Evolutionary conservation across 2,329 filamentous ascomycete genomes (phyloP).

Genomic region (Fusarium heterosporum): DNA sequence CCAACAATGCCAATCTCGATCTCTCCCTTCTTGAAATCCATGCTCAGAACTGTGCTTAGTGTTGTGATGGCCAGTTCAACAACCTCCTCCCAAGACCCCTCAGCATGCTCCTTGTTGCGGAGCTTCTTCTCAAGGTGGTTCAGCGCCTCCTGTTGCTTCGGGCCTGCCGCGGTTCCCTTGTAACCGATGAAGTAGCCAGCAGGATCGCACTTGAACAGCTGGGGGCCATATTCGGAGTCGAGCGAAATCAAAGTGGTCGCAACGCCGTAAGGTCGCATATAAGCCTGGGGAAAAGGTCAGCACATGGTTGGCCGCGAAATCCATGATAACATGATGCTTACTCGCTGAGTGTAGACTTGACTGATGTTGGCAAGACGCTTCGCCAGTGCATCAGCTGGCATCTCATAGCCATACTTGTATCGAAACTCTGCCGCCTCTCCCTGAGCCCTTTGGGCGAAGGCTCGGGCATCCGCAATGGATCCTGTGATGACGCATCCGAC

Average conservation of each 20-base stretch:
- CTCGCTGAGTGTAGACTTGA: slow-evolving; percentile 98
- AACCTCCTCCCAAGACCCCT: slow-evolving; percentile 95
- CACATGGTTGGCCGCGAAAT: slow-evolving; percentile 23
- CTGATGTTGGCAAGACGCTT: slow-evolving; percentile 99
- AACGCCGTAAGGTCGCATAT: slow-evolving; percentile 97
- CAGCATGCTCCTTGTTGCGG: slow-evolving; percentile 96
- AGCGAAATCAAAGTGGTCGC: slow-evolving; percentile 95
- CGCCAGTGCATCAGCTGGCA: slow-evolving; percentile 96
- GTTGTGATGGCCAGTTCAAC: slow-evolving; percentile 97
- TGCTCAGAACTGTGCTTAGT: slow-evolving; percentile 94
- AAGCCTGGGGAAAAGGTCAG: slow-evolving; percentile 68
- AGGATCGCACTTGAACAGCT: slow-evolving; percentile 98
- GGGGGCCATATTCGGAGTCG: slow-evolving; percentile 90
- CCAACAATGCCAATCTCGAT: slow-evolving; percentile 98
- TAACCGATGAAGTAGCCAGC: slow-evolving; percentile 98
- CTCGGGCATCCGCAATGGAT: slow-evolving; percentile 96
- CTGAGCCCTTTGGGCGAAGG: slow-evolving; percentile 91
- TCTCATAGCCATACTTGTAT: slow-evolving; percentile 99
- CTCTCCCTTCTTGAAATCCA: slow-evolving; percentile 99
- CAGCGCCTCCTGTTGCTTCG: slow-evolving; percentile 98
- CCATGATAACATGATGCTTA: slow-evolving; percentile 57
- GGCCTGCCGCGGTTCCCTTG: slow-evolving; percentile 96
- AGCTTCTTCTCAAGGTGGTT: slow-evolving; percentile 99
- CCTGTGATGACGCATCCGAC: slow-evolving; percentile 99
- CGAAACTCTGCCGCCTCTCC: slow-evolving; percentile 97